Base-by-base conservation (phyloP, 2,329 filamentous ascomycete genomes). In the Phialophora tarda region DNA sequence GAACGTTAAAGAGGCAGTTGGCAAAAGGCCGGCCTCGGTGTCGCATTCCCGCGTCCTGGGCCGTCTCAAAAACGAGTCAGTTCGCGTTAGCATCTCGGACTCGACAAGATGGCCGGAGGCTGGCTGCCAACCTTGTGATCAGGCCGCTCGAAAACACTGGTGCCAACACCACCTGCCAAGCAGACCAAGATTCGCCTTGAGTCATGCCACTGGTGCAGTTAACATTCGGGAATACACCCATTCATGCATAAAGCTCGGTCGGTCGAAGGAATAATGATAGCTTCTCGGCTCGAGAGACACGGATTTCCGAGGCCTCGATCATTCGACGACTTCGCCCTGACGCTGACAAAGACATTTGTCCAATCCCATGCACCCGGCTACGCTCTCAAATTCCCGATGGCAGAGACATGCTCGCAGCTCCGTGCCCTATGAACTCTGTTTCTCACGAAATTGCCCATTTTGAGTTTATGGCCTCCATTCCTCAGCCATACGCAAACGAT, bases 161-260 rank as follows among this genome's bases (percentile, higher is more conserved):
- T 11, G 38, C 32, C 24, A 26, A 23, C n/a, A 41, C 14, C n/a
- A 41, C 14, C 24, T 47, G 56, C 56, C 56, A 38, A 59, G 56
- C 56, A 48, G 56, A 59, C 56, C 34, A 47, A 44, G 38, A 5
- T 26, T 44, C 26, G 21, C 56, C 23, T 47, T 24, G 21, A 4
- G 26, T 60, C 58, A 60, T 60, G 58, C 58, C 58, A 60, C 58
- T 34, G 21, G 48, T 51, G 48, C 48, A 51, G 26, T 12, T 3
- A 12, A 24, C 48, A 26, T 12, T 51, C 48, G 21, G 48, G 48
- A 51, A 51, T n/a, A 51, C 48, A 14, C 48, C 17, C 14, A 26
- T 6, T 12, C 48, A 51, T 51, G 48, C 48, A 24, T 51, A 24
- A 51, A 11, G 26, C 24, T 55, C 28, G 12, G 24, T 34, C 10